phyloP scores from a whole-genome alignment of 306 rosid genomes.

The Quercus cerris region DNA sequence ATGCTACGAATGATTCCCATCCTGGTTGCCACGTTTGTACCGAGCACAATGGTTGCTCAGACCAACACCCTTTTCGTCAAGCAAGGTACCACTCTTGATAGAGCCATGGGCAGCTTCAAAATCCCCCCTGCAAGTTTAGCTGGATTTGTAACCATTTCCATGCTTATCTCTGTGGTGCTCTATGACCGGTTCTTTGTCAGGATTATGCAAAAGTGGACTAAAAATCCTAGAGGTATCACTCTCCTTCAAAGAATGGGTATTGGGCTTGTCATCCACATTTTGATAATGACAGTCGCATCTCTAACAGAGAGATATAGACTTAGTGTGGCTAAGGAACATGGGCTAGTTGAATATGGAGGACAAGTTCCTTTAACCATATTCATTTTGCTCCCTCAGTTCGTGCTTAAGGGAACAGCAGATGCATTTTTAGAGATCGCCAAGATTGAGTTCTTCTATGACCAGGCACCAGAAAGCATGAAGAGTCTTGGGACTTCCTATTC shows the following conservation, averaged over 20 bases:
- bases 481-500: conserved; percentile 78
- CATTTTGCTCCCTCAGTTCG: conserved; percentile 76
- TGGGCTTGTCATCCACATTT: conserved; percentile 67
- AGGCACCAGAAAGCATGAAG: conserved; percentile 86
- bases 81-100: conserved; percentile 85
- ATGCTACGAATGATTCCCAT: conserved; percentile 67
- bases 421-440: conserved; percentile 77
- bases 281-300: conserved; percentile 64
- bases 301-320: conserved; percentile 66
- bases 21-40: conserved; percentile 60
- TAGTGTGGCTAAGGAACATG: conserved; percentile 43
- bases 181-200: conserved; percentile 75
- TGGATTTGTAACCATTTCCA: conserved; percentile 65
- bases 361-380: conserved; percentile 72
- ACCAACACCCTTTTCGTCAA: conserved; percentile 73
- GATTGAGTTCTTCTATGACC: conserved; percentile 89
- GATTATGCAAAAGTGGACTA: conserved; percentile 54
- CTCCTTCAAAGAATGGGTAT: conserved; percentile 82
- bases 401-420: conserved; percentile 76
- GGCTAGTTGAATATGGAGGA: conserved; percentile 32
- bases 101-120: conserved; percentile 55
- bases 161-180: conserved; percentile 71
- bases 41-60: conserved; percentile 85
- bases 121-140: conserved; percentile 84
- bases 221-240: conserved; percentile 82